Evolutionary conservation across 148 eudicot genomes (phyloP), one percentile per base, ranked within the genome.

Genomic region (Persicaria maculosa): DNA sequence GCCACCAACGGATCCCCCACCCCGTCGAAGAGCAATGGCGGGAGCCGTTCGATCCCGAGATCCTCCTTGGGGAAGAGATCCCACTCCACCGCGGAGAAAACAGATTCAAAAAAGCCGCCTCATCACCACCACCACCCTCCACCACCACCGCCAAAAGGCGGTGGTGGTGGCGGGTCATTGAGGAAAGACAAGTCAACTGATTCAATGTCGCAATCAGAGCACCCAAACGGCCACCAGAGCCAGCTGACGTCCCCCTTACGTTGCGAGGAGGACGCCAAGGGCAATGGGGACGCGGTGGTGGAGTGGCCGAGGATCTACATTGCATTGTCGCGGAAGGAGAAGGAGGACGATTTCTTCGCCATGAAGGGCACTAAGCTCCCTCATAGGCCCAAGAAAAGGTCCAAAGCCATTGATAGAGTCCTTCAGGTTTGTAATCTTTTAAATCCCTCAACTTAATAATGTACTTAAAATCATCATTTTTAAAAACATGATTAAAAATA

Each of bases 311-410:
- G 52, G 52, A 48, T 48, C 52, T 12, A 48, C 12, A 12, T 48
- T 9, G 8, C 12, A 9, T 48, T 48, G 52, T 8, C 52, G 12
- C 9, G 52, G 12, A 48, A 48, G 8, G 52, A 48, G 8, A 48
- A 48, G 11, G 52, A 48, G 14, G 52, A 48, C 12, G 52, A 48
- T 0, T 48, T 48, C 52, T 2, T 48, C 12, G 52, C 52, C 3
- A 48, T 48, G 52, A 84, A 84, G 79, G 86, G 84, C 47, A 78
- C 86, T n/a, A 84, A 84, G 58, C 75, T 84, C 1, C 86, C 86
- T 12, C 82, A 81, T 47, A 78, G 86, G 52, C 86, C 86, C 46
- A 84, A 84, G 64, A 84, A 84, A 61, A 84, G 86, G 62, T 46
- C 86, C 19, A 84, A 84, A 74, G 76, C 86, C 10, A 72, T 84